Evolutionary conservation across 306 rosid genomes (phyloP).

Genomic region (Parietaria judaica): DNA sequence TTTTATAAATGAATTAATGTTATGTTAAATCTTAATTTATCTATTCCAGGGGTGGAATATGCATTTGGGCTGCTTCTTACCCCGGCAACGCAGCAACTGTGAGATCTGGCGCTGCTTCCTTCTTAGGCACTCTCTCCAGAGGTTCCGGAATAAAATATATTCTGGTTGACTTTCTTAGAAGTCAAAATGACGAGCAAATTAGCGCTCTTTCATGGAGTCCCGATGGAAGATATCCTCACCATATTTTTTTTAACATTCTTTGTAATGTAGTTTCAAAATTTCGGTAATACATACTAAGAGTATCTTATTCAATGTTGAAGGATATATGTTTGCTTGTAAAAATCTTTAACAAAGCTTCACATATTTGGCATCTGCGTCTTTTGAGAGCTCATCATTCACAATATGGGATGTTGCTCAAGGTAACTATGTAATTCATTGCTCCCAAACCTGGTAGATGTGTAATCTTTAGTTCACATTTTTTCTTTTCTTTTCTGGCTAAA

Average conservation of each 20-base stretch:
- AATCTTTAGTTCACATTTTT: neutral
- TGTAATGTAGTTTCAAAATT: neutral
- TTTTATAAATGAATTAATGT: neutral
- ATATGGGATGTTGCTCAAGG: conserved; percentile 98
- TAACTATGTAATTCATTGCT: conserved; percentile 19
- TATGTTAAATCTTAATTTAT: conserved; percentile 15
- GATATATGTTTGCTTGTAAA: neutral
- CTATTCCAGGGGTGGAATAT: conserved; percentile 58
- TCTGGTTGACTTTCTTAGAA: conserved; percentile 74
- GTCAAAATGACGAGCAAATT: conserved; percentile 60
- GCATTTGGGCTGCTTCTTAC: conserved; percentile 92
- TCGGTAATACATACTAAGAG: too few relatives aligned
- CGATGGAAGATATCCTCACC: conserved; percentile 87
- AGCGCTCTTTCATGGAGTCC: conserved; percentile 94
- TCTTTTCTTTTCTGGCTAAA: neutral
- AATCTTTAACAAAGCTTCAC: conserved; percentile 61
- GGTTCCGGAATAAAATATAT: conserved; percentile 77
- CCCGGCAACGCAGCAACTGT: conserved; percentile 78
- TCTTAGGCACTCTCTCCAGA: conserved; percentile 66
- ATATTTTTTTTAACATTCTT: neutral
- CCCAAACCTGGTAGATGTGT: conserved; percentile 12
- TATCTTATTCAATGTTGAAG: too few relatives aligned
- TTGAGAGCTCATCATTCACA: conserved; percentile 74
- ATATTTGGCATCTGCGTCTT: conserved; percentile 83
- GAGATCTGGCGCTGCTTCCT: conserved; percentile 69